Conservation (phyloP, 225 moss, liverwort and hornwort species). For the Anthoceros angustus region DNA sequence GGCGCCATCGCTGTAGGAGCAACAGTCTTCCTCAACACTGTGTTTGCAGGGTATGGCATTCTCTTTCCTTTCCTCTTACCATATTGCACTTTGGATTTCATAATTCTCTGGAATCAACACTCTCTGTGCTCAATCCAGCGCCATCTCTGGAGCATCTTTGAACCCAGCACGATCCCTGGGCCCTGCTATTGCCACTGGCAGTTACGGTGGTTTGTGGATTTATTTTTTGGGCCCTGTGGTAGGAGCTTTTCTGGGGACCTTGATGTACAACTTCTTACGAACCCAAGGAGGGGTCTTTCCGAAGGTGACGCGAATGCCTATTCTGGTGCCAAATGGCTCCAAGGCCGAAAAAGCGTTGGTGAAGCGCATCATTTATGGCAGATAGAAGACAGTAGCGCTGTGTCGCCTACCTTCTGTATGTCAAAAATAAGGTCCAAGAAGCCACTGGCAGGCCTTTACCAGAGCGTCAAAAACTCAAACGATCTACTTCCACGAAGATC, state of each 20-base stretch:
- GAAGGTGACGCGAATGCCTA: background rate
- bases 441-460: too few relatives aligned
- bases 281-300: background rate
- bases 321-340: constrained; percentile 2
- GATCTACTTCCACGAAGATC: too few relatives aligned
- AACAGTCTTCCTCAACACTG: constrained; percentile 21
- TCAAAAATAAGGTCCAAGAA: too few relatives aligned
- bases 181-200: constrained; percentile 20
- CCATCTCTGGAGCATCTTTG: constrained; percentile 30
- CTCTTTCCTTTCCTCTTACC: background rate
- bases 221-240: constrained; percentile 16
- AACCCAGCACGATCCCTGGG: constrained; percentile 29
- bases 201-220: constrained; percentile 23
- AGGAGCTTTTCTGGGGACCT: constrained; percentile 9
- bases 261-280: background rate
- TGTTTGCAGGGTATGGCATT: constrained; percentile 18
- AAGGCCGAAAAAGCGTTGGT: constrained; percentile 3
- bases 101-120: background rate
- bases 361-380: background rate
- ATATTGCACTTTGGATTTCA: background rate
- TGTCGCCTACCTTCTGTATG: background rate
- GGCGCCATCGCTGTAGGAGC: constrained; percentile 26
- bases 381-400: background rate
- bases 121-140: constrained; percentile 6
- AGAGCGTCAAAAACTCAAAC: too few relatives aligned